Conservation (phyloP, 495 filamentous ascomycete genomes). For the Tuber melanosporum region DNA sequence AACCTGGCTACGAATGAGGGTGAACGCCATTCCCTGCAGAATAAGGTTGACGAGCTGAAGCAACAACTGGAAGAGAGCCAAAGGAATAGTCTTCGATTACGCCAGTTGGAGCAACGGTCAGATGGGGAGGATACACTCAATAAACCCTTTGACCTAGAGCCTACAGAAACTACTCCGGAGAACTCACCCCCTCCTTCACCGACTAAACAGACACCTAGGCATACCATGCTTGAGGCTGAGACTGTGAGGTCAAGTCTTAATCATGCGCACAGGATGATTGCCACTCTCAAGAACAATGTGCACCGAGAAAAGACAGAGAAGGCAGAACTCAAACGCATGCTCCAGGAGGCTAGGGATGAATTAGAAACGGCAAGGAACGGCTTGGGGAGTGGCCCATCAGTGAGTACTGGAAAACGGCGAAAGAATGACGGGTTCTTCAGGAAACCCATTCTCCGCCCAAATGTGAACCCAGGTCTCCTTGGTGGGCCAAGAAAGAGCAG, state of each 20-base stretch:
- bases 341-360: slow-evolving; percentile 93
- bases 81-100: slow-evolving; percentile 49
- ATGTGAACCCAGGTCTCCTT: slow-evolving; percentile 57
- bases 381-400: slow-evolving; percentile 45
- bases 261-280: slow-evolving; percentile 92
- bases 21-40: slow-evolving; percentile 66
- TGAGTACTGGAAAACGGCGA: slow-evolving; percentile 55
- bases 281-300: slow-evolving; percentile 85
- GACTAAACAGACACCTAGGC: slow-evolving; percentile 80
- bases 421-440: slow-evolving; percentile 67
- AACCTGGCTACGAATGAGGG: slow-evolving; percentile 65
- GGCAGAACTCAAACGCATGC: slow-evolving; percentile 86
- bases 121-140: slow-evolving; percentile 51
- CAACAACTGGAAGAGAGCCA: slow-evolving; percentile 57
- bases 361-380: slow-evolving; percentile 65
- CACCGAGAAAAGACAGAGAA: slow-evolving; percentile 98
- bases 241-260: slow-evolving; percentile 87
- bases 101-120: slow-evolving; percentile 56
- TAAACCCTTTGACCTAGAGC: slow-evolving; percentile 43
- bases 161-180: slow-evolving; percentile 70
- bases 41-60: slow-evolving; percentile 82
- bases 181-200: slow-evolving; percentile 86
- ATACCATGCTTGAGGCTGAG: slow-evolving; percentile 84
- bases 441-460: slow-evolving; percentile 54
- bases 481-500: slow-evolving; percentile 68